phyloP scores from a whole-genome alignment of 352 stramenopile species.

The Phytophthora brassicae region DNA sequence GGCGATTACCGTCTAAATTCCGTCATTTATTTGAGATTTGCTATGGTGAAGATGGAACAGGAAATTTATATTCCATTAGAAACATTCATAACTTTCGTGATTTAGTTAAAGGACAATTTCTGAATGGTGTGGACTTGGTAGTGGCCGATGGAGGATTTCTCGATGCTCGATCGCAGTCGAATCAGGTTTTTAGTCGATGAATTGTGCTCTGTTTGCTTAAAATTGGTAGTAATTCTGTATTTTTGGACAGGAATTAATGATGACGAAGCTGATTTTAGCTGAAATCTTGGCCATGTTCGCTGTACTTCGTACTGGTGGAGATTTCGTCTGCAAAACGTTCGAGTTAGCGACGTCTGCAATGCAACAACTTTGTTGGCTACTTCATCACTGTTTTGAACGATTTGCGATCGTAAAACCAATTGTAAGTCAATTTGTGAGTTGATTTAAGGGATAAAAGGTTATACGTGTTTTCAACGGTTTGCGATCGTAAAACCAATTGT shows the following conservation, averaged over 20 bases:
- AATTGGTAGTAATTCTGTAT: not conserved
- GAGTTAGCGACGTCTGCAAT: constrained; percentile 63
- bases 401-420: constrained; percentile 73
- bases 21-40: constrained; percentile 45
- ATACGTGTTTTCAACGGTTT: constrained; percentile 63
- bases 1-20: constrained; percentile 28
- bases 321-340: constrained; percentile 85
- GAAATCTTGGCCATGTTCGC: constrained; percentile 63
- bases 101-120: constrained; percentile 30
- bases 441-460: too few relatives aligned
- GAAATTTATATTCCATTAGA: constrained; percentile 55
- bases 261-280: constrained; percentile 62
- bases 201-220: not conserved
- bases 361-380: constrained; percentile 62
- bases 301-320: constrained; percentile 44
- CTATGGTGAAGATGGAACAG: constrained; percentile 71
- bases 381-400: constrained; percentile 62
- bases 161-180: constrained; percentile 55
- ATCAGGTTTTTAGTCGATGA: constrained; percentile 45
- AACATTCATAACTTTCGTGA: constrained; percentile 66
- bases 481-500: constrained; percentile 68
- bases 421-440: constrained; percentile 12
- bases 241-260: constrained; percentile 49
- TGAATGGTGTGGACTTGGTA: constrained; percentile 51
- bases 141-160: constrained; percentile 76